Evolutionary conservation across 1,139 yeast genomes (phyloP), one percentile per base, ranked within the genome.

Genomic region (Geotrichum restrictum): DNA sequence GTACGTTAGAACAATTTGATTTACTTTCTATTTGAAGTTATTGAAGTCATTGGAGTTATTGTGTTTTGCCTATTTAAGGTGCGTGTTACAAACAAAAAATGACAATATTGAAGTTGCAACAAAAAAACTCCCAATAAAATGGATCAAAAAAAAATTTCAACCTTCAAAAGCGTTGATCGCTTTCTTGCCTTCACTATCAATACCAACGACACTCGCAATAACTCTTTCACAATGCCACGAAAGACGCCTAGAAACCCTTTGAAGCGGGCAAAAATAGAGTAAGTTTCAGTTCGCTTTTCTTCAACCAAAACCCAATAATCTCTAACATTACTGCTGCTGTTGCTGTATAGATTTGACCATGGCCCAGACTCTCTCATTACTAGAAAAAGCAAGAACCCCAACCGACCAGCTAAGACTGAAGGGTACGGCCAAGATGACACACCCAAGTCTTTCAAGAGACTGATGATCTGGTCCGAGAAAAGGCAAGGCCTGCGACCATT

Each of bases 61-160:
- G n/a, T n/a, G n/a, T n/a, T n/a, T n/a, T n/a, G n/a, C n/a, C 33
- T 80, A 79, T 0, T 50, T 16, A 13, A 37, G n/a, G 7, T 10
- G 19, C 22, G 19, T 19, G 14, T 7, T 36, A 36, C 10, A 36
- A 5, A 37, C 22, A 16, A 37, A 24, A 5, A 24, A 24, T 5
- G 5, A 5, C 29, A 24, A 24, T 8, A 24, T 5, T 24, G 29
- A 24, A 24, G 8, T 24, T 24, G 8, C 29, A 24, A 24, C 29
- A 34, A 5, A 34, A 13, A 40, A 40, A 40, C 43, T 40, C 43
- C 43, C 43, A 40, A 40, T 3, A 11, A 36, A 36, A 14, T 13
- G 22, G 41, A 38, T 8, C 41, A 14, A 38, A 38, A 40, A 40
- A 40, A 40, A 40, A 40, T 40, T 40, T 40, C 41, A 38, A 38